Percentiles rank a stretch among this genome's conserved stretches.
phyloP scores from a whole-genome alignment of 371 early-diverging fungal species.

The Mortierella sp. region DNA sequence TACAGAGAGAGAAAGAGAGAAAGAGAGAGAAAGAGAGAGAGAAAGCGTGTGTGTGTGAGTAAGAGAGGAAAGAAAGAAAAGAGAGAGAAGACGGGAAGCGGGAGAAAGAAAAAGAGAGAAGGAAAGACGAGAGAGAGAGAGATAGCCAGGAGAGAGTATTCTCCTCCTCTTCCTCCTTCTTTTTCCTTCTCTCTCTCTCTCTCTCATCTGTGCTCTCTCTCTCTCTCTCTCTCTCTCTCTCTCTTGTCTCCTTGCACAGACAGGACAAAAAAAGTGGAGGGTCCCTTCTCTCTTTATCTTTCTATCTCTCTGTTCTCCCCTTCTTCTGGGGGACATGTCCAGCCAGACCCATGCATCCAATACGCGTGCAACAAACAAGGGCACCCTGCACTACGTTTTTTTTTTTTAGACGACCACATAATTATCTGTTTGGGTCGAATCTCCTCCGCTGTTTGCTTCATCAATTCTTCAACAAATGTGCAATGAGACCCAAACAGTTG shows the following conservation, averaged over 20 bases:
- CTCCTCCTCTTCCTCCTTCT: not conserved
- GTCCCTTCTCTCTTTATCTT: not conserved
- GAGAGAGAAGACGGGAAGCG: not conserved
- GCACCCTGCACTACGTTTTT: no score
- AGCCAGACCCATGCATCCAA: no score
- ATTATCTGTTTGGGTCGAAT: no score
- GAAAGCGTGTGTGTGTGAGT: not conserved
- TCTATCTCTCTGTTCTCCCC: no score
- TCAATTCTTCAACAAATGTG: no score
- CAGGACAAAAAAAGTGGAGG: not conserved
- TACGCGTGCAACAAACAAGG: no score
- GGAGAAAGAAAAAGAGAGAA: not conserved
- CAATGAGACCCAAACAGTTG: no score
- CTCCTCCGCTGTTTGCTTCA: no score
- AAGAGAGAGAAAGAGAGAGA: conserved; percentile 1
- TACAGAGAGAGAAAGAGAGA: not conserved
- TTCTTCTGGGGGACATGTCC: no score
- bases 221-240: not conserved
- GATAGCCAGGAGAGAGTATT: not conserved
- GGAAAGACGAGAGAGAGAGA: not conserved
- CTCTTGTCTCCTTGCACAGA: not conserved
- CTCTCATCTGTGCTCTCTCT: not conserved
- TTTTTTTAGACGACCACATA: no score
- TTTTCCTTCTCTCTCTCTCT: not conserved
- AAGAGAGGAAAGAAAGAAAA: not conserved